Percentiles rank a stretch among this genome's conserved stretches.
Evolutionary conservation across 495 filamentous ascomycete genomes (phyloP).

Genomic region (Neurospora sp.): DNA sequence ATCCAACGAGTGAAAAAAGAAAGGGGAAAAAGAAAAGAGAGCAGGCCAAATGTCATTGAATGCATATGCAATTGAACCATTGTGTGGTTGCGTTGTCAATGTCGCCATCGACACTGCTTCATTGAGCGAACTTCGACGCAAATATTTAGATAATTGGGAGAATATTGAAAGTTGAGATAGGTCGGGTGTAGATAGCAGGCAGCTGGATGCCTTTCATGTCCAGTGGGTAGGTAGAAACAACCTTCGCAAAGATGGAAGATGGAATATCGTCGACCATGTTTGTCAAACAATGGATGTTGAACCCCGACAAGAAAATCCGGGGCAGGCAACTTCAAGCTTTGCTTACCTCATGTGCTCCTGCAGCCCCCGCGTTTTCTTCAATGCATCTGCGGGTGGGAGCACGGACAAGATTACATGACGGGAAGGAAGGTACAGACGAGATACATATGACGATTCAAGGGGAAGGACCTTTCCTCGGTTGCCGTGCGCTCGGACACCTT

Average conservation of each 20-base stretch:
- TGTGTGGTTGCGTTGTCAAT: neutral
- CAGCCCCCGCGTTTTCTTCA: neutral
- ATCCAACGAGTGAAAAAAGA: neutral
- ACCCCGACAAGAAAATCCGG: neutral
- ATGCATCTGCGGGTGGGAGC: neutral
- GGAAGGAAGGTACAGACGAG: neutral
- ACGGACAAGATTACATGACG: neutral
- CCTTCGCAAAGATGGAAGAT: neutral
- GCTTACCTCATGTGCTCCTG: neutral
- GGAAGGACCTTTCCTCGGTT: neutral
- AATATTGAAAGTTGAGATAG: neutral
- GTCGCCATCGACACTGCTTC: conserved; percentile 1
- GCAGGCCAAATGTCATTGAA: neutral
- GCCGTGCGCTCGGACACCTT: neutral
- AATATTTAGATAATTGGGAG: neutral
- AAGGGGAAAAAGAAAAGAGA: neutral
- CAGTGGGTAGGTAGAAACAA: neutral
- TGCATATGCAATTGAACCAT: neutral
- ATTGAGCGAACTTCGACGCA: neutral
- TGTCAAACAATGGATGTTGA: neutral
- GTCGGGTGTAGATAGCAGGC: neutral
- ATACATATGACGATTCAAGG: neutral
- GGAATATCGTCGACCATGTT: neutral
- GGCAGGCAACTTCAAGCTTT: neutral
- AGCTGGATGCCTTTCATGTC: neutral